Evolutionary conservation across 2,329 filamentous ascomycete species (phyloP).

Genomic region (Nothopassalora personata): DNA sequence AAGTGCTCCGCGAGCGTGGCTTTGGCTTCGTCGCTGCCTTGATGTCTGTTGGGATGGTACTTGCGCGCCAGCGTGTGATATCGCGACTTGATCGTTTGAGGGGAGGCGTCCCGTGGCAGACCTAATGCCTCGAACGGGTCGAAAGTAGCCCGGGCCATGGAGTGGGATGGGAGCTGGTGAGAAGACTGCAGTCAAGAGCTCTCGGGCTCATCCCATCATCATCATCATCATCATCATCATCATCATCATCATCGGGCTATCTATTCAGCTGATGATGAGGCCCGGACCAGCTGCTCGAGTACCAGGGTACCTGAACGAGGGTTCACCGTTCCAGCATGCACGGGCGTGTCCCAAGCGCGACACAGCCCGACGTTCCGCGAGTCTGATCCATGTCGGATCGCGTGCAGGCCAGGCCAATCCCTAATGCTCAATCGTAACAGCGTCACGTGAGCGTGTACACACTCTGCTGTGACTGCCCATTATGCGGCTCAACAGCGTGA

Average conservation of each 20-base stretch:
- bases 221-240: too few species aligned
- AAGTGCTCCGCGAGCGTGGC: slow-evolving; percentile 26
- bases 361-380: not conserved
- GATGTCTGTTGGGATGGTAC: slow-evolving; percentile 61
- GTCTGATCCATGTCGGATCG: not conserved
- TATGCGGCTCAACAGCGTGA: not conserved
- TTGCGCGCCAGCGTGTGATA: slow-evolving; percentile 87
- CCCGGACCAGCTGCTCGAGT: not conserved
- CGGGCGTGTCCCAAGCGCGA: not conserved
- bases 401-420: too few species aligned
- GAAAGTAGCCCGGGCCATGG: slow-evolving; percentile 20
- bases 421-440: too few species aligned
- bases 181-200: slow-evolving; percentile 18
- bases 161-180: slow-evolving; percentile 1
- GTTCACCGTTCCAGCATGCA: not conserved
- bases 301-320: not conserved
- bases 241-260: too few species aligned
- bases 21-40: slow-evolving; percentile 39
- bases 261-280: not conserved
- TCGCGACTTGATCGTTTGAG: slow-evolving; percentile 76
- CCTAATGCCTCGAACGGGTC: slow-evolving; percentile 82
- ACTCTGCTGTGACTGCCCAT: not conserved
- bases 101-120: slow-evolving; percentile 64
- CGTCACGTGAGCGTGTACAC: too few species aligned
- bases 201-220: slow-evolving; percentile 1